Conservation (phyloP, 495 filamentous ascomycete genomes). For the Podospora appendiculata region DNA sequence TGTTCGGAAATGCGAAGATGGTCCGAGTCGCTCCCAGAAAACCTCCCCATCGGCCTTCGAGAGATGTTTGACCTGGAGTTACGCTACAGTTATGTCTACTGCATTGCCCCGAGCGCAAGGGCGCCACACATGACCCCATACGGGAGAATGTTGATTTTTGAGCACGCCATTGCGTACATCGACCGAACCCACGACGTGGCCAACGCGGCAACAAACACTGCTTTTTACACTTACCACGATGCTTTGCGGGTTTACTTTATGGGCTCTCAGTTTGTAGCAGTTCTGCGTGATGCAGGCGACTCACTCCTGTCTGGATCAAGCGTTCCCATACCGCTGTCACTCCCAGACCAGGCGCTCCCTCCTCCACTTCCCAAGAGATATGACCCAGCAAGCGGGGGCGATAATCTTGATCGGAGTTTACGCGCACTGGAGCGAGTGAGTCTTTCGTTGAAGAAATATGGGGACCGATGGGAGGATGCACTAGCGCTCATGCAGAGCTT, state of each 20-base stretch:
- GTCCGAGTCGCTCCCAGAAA: slow-evolving; percentile 52
- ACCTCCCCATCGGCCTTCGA: slow-evolving; percentile 49
- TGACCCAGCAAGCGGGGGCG: slow-evolving; percentile 17
- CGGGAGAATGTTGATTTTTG: slow-evolving; percentile 69
- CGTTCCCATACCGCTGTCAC: slow-evolving; percentile 18
- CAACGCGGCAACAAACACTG: slow-evolving; percentile 36
- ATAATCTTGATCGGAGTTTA: slow-evolving; percentile 39
- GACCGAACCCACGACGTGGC: slow-evolving; percentile 50
- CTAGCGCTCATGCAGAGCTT: slow-evolving; percentile 34
- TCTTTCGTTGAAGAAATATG: slow-evolving; percentile 38
- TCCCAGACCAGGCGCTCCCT: slow-evolving; percentile 24
- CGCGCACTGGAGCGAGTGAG: slow-evolving; percentile 34
- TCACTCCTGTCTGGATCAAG: slow-evolving; percentile 30
- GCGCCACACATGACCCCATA: slow-evolving; percentile 58
- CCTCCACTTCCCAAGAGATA: slow-evolving; percentile 25
- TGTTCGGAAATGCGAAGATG: slow-evolving; percentile 59
- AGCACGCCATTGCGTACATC: slow-evolving; percentile 69
- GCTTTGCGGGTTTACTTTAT: slow-evolving; percentile 65
- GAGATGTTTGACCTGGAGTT: slow-evolving; percentile 73
- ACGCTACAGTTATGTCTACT: slow-evolving; percentile 77
- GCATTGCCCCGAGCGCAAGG: slow-evolving; percentile 65
- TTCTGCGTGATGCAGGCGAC: slow-evolving; percentile 50
- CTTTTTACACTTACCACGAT: slow-evolving; percentile 68
- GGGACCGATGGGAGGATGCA: slow-evolving; percentile 43
- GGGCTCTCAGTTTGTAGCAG: slow-evolving; percentile 60